Conservation (phyloP, 345 rosid species). For the Litchi chinensis region DNA sequence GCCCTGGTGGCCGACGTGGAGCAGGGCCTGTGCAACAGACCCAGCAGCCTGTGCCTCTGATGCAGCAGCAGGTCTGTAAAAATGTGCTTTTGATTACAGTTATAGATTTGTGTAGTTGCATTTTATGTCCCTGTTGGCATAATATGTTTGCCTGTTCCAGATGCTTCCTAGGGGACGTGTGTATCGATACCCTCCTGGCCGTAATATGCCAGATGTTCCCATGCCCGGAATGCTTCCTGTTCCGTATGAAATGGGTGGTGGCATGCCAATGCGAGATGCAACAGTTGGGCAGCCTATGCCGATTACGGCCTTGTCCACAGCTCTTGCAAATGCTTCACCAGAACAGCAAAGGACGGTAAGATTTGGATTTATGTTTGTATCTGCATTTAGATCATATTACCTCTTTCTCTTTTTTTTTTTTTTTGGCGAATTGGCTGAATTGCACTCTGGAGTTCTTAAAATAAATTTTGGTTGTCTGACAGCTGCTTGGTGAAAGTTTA, state of each 20-base stretch:
- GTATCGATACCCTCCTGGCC: slow-evolving; percentile 68
- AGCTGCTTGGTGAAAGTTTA: slow-evolving; percentile 81
- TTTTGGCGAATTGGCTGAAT: no score
- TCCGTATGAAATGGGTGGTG: slow-evolving; percentile 60
- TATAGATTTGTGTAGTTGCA: no score
- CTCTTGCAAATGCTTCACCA: slow-evolving; percentile 69
- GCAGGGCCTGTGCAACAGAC: slow-evolving; percentile 58
- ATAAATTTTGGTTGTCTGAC: neutral
- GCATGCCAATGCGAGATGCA: slow-evolving; percentile 57
- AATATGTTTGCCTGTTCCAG: slow-evolving; percentile 21
- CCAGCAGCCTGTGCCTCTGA: slow-evolving; percentile 62
- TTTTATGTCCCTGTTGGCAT: neutral
- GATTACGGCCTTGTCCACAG: slow-evolving; percentile 60
- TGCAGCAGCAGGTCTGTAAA: slow-evolving; percentile 59
- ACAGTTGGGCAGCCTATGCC: slow-evolving; percentile 53
- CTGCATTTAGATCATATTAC: neutral
- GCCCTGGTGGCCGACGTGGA: slow-evolving; percentile 63
- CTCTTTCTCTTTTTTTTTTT: neutral
- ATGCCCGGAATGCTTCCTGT: slow-evolving; percentile 61
- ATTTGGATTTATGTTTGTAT: neutral
- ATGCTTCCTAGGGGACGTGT: slow-evolving; percentile 78
- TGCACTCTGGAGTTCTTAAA: no score
- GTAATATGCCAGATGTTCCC: slow-evolving; percentile 56
- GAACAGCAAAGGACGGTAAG: slow-evolving; percentile 79
- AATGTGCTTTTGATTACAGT: neutral